phyloP scores from a whole-genome alignment of 2,329 filamentous ascomycete genomes.

The Verruconis gallopava region DNA sequence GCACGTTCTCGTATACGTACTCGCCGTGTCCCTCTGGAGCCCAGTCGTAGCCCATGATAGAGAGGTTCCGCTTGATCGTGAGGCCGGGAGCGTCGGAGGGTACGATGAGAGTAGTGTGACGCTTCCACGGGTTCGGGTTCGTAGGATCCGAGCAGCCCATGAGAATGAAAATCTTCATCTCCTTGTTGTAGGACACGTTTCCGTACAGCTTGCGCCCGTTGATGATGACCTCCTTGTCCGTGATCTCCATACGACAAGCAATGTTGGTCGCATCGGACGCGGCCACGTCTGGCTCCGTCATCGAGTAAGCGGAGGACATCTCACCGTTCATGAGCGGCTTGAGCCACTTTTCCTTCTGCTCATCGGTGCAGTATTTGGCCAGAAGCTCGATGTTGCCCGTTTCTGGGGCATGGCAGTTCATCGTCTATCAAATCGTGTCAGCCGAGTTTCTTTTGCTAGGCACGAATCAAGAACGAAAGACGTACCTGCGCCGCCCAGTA shows the following conservation, averaged over 20 bases:
- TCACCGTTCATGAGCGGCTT: slow-evolving; percentile 36
- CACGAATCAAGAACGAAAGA: not conserved
- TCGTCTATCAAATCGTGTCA: too few species aligned
- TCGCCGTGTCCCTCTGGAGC: slow-evolving; percentile 31
- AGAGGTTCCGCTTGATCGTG: slow-evolving; percentile 27
- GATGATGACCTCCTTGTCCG: slow-evolving; percentile 27
- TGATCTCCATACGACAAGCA: slow-evolving; percentile 22
- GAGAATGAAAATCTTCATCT: slow-evolving; percentile 23
- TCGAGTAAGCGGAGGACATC: slow-evolving; percentile 37
- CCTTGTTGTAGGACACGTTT: slow-evolving; percentile 27
- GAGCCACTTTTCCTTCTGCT: slow-evolving; percentile 38
- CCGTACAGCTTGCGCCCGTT: slow-evolving; percentile 31
- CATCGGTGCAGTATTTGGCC: slow-evolving; percentile 37
- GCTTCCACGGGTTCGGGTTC: slow-evolving; percentile 27
- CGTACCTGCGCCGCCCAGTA: slow-evolving; percentile 32
- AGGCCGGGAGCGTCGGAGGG: slow-evolving; percentile 26
- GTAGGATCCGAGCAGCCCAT: slow-evolving; percentile 28
- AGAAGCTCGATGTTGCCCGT: slow-evolving; percentile 42
- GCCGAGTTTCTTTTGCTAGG: too few species aligned
- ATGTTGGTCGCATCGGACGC: slow-evolving; percentile 39
- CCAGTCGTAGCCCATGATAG: slow-evolving; percentile 31
- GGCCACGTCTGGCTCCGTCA: slow-evolving; percentile 39
- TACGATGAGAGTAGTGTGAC: slow-evolving; percentile 28
- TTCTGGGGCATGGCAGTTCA: slow-evolving; percentile 35
- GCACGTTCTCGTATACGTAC: slow-evolving; percentile 29